These are phyloP conservation scores for Penstemon davidsonii DNA, from an alignment of 257 asterid species.

Conservation along the genomic window DNA sequence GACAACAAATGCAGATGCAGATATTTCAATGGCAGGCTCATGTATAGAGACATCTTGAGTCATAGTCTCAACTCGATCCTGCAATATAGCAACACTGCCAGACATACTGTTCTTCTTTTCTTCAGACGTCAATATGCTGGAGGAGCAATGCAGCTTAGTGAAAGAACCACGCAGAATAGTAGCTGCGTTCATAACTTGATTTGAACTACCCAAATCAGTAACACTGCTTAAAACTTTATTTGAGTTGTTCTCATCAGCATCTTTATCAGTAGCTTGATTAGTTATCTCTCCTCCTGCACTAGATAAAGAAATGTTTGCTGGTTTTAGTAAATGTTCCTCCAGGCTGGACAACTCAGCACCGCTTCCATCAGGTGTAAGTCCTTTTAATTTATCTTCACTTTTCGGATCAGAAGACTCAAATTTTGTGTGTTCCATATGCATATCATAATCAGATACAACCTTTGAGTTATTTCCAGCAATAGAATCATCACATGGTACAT, in stretches of 20 bases:
- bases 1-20: constrained; percentile 24
- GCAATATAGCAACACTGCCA: too few species aligned
- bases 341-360: constrained; percentile 23
- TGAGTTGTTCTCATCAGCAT: constrained; percentile 16
- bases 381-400: too few species aligned
- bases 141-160: constrained; percentile 9
- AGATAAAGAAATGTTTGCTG: constrained; percentile 14
- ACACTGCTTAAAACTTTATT: constrained; percentile 24
- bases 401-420: too few species aligned
- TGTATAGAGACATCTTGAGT: not conserved
- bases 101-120: too few species aligned
- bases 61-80: too few species aligned
- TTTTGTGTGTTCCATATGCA: not conserved
- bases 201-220: constrained; percentile 24
- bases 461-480: constrained; percentile 27
- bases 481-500: constrained; percentile 46
- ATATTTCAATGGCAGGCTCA: constrained; percentile 22
- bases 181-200: constrained; percentile 23
- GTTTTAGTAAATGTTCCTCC: constrained; percentile 20
- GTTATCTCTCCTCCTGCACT: constrained; percentile 20
- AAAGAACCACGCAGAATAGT: constrained; percentile 23
- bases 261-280: constrained; percentile 21
- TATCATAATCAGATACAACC: constrained; percentile 24
- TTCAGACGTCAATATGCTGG: not conserved
- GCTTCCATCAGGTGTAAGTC: constrained; percentile 26